phyloP scores from a whole-genome alignment of 2,329 filamentous ascomycete species.

The Verticillium tricorpus region DNA sequence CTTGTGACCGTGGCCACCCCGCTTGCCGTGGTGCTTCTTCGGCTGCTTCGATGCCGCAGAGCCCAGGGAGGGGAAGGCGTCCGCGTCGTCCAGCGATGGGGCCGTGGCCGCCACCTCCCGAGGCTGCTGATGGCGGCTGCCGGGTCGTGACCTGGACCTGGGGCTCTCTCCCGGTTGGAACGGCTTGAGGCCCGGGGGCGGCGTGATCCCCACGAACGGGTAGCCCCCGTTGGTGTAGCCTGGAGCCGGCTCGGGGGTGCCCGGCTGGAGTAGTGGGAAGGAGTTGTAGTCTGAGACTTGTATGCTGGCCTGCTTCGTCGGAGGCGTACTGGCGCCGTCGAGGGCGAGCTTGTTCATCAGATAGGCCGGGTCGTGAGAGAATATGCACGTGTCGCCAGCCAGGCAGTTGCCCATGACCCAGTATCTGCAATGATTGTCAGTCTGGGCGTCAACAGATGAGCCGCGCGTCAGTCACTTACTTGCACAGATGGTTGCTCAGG shows the following conservation, averaged over 20 bases:
- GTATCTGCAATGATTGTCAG: slow-evolving; percentile 53
- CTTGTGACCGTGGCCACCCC: slow-evolving; percentile 74
- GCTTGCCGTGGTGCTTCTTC: slow-evolving; percentile 92
- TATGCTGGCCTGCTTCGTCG: slow-evolving; percentile 61
- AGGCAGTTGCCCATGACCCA: slow-evolving; percentile 96
- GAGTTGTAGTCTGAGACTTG: slow-evolving; percentile 79
- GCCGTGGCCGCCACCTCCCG: slow-evolving; percentile 56
- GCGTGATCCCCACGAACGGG: slow-evolving; percentile 42
- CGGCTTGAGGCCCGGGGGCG: slow-evolving; percentile 67
- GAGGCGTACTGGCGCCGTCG: slow-evolving; percentile 62
- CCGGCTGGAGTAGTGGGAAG: slow-evolving; percentile 71
- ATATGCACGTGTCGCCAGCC: slow-evolving; percentile 89
- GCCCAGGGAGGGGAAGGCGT: slow-evolving; percentile 88
- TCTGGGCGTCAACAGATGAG: neutral
- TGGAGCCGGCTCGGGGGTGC: slow-evolving; percentile 54
- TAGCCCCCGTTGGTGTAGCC: slow-evolving; percentile 37
- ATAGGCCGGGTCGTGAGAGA: slow-evolving; percentile 90
- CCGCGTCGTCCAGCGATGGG: slow-evolving; percentile 84
- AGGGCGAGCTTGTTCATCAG: slow-evolving; percentile 78
- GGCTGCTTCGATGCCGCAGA: slow-evolving; percentile 69
- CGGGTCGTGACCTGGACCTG: slow-evolving; percentile 74
- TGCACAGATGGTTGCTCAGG: slow-evolving; percentile 93
- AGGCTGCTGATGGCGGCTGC: slow-evolving; percentile 70
- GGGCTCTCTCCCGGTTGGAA: slow-evolving; percentile 58
- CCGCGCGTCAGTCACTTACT: slow-evolving; percentile 56